phyloP scores from a whole-genome alignment of 1,139 yeast species.

The Pichia sp. region DNA sequence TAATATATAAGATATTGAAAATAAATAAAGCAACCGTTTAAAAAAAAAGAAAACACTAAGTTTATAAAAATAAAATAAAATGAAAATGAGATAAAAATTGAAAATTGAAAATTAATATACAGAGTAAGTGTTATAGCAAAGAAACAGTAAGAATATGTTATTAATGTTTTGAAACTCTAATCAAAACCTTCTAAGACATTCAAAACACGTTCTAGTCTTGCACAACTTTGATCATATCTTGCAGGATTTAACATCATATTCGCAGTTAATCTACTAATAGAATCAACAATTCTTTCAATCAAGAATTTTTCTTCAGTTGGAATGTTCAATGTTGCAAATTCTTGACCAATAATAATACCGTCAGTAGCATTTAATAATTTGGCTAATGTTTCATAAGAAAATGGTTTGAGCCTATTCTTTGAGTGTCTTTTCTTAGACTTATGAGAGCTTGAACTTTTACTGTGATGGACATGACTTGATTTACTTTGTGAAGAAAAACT shows the following conservation, averaged over 20 bases:
- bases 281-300: conserved; percentile 78
- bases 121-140: not conserved
- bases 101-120: not conserved
- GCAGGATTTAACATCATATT: conserved; percentile 84
- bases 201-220: conserved; percentile 71
- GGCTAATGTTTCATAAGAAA: conserved; percentile 53
- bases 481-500: conserved; percentile 4
- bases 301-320: conserved; percentile 73
- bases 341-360: conserved; percentile 60
- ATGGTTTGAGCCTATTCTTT: conserved; percentile 34
- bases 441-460: conserved; percentile 6
- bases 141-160: not conserved
- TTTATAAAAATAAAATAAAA: not conserved
- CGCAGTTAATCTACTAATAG: conserved; percentile 75
- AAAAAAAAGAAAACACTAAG: not conserved
- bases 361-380: conserved; percentile 57
- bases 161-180: conserved; percentile 1
- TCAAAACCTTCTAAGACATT: conserved; percentile 78
- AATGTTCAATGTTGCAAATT: conserved; percentile 66
- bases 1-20: too few species aligned
- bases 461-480: conserved; percentile 3
- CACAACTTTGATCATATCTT: conserved; percentile 74
- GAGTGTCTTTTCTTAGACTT: conserved; percentile 13
- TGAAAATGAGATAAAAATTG: not conserved
- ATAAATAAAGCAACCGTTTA: too few species aligned